Base-by-base conservation (phyloP, 306 rosid species). In the Dicorynia guianensis region DNA sequence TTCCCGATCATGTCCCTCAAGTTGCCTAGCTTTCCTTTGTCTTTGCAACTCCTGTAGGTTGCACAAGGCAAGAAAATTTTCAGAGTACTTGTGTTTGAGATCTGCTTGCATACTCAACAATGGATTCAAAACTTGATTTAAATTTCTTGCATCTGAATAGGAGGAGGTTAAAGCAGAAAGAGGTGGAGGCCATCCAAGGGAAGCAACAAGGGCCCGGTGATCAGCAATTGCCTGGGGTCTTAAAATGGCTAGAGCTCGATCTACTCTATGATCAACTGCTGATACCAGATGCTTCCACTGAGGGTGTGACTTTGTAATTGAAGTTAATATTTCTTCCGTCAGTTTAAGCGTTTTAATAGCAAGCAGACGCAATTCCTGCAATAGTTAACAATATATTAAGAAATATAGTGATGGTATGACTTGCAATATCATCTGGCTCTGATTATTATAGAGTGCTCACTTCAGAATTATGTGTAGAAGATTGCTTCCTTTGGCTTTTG, bases 131-230 rank as follows among this genome's bases (percentile, higher is more conserved):
- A 81, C 79, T 81, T 85, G 83, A 75, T 87, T 65, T 30, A 64
- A 75, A 82, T 57, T 84, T 61, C 81, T 79, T 15, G 84, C 64
- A 81, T 77, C 89, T 55, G 82, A 74, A 62, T 79, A 53, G 0
- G 89, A 49, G 64, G 85, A 79, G 17, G 82, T 76, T 44, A 80
- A 57, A 75, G 83, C 55, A 63, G 97, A 89, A 78, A 92, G 96
- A 55, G 96, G 87, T 0, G 97, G 97, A 49, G 98, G 97, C 98
- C 98, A 87, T 82, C 97, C 96, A 82, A 95, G 96, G 15, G 93
- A 89, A 63, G 84, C 65, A 73, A 92, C 93, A 79, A 88, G 97
- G 38, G 92, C 87, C 48, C 98, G 87, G 69, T 95, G 88, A 71
- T 92, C 93, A 79, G 97, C 93, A 71, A 92, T 81, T 20, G 96